Evolutionary conservation across 108 stramenopile species (phyloP).

Genomic region (Cyclostephanos tholiformis): DNA sequence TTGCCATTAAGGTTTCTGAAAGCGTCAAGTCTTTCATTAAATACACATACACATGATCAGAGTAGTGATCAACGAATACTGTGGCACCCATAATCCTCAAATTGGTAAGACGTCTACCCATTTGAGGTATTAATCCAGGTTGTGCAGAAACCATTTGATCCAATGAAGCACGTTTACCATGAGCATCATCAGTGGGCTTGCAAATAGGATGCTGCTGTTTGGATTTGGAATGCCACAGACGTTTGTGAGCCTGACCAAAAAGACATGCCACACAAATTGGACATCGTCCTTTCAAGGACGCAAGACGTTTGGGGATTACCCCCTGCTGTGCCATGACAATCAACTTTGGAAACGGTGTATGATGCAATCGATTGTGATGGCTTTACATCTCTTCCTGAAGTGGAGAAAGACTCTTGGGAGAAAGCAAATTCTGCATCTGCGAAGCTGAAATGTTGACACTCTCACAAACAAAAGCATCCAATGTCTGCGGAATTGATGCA

Average conservation of each 20-base stretch:
- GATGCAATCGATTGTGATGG: slow-evolving; percentile 24
- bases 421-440: too few relatives aligned
- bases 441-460: neutral
- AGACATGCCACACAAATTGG: slow-evolving; percentile 29
- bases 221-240: slow-evolving; percentile 21
- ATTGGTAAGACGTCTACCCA: slow-evolving; percentile 37
- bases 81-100: slow-evolving; percentile 47
- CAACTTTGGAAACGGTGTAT: slow-evolving; percentile 16
- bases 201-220: slow-evolving; percentile 8
- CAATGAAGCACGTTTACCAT: slow-evolving; percentile 42
- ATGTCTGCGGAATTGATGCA: too few relatives aligned
- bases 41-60: slow-evolving; percentile 16
- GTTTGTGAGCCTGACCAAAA: slow-evolving; percentile 20
- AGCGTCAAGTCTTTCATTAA: slow-evolving; percentile 24
- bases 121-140: slow-evolving; percentile 17
- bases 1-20: slow-evolving; percentile 22
- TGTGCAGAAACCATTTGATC: slow-evolving; percentile 46
- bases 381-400: slow-evolving; percentile 19
- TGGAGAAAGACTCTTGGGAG: slow-evolving; percentile 28
- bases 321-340: slow-evolving; percentile 14
- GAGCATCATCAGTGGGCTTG: neutral
- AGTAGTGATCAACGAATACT: too few relatives aligned
- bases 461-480: neutral
- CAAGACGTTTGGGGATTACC: slow-evolving; percentile 12
- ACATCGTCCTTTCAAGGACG: neutral